Evolutionary conservation across 2,329 filamentous ascomycete species (phyloP).

Genomic region (Aspergillus chevalieri): DNA sequence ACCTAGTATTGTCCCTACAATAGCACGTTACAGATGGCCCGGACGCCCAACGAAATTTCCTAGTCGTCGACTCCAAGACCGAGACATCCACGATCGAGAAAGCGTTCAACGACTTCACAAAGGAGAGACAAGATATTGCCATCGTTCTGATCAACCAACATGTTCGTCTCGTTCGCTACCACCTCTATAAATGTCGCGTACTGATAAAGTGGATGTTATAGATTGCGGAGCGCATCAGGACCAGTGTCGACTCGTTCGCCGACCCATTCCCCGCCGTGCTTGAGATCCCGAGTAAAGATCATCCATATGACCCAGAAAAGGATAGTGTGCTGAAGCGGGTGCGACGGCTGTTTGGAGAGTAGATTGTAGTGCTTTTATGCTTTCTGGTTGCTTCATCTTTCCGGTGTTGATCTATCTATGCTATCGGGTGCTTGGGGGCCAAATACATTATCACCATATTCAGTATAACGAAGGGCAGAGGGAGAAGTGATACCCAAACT

Average conservation of each 20-base stretch:
- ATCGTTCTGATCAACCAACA: slow-evolving; percentile 98
- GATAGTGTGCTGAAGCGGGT: slow-evolving; percentile 93
- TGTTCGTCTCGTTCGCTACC: slow-evolving; percentile 46
- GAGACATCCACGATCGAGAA: slow-evolving; percentile 81
- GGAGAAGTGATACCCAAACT: too few relatives aligned
- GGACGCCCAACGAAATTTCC: slow-evolving; percentile 92
- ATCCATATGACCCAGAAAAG: slow-evolving; percentile 98
- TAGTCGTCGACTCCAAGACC: slow-evolving; percentile 92
- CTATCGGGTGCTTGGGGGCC: background rate
- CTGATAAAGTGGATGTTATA: slow-evolving; percentile 32
- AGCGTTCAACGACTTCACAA: slow-evolving; percentile 83
- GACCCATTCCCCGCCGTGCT: slow-evolving; percentile 93
- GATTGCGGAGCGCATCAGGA: slow-evolving; percentile 90
- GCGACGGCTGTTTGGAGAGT: slow-evolving; percentile 61
- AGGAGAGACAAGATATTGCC: slow-evolving; percentile 89
- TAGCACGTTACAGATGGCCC: slow-evolving; percentile 87
- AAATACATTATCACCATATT: too few relatives aligned
- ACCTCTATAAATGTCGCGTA: background rate
- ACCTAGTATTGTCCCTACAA: background rate
- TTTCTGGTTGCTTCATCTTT: background rate
- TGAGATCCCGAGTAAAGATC: slow-evolving; percentile 97
- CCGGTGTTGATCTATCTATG: background rate
- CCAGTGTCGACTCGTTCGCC: slow-evolving; percentile 83
- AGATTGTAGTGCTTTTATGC: slow-evolving; percentile 2
- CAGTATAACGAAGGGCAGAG: too few relatives aligned